A percentile compares a stretch with the other conserved stretches of the same genome.
phyloP scores from a whole-genome alignment of 2,329 filamentous ascomycete genomes.

The Fusarium drepaniforme region DNA sequence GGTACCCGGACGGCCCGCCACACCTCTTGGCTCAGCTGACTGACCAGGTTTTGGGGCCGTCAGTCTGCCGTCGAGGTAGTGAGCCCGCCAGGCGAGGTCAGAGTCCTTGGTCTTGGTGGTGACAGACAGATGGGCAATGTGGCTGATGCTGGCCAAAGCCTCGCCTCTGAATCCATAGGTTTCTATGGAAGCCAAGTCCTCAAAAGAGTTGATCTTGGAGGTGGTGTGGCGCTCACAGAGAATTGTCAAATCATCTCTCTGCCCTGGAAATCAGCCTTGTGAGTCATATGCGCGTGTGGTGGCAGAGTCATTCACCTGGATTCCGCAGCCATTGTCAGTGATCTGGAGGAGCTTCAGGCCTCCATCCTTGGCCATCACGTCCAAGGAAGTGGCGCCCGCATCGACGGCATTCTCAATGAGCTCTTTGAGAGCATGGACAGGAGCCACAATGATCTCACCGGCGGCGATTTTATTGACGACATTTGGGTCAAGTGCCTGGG shows the following conservation, averaged over 20 bases:
- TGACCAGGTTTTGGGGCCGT: constrained; percentile 89
- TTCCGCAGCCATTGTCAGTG: constrained; percentile 96
- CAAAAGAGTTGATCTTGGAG: constrained; percentile 93
- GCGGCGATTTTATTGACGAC: constrained; percentile 99
- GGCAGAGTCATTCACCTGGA: constrained; percentile 71
- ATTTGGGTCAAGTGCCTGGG: constrained; percentile 86
- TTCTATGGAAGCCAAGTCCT: constrained; percentile 88
- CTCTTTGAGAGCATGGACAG: constrained; percentile 95
- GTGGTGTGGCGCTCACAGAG: constrained; percentile 97
- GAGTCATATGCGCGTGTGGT: not conserved
- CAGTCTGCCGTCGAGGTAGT: constrained; percentile 87
- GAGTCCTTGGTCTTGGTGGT: constrained; percentile 94
- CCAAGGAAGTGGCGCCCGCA: constrained; percentile 91
- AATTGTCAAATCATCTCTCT: constrained; percentile 93
- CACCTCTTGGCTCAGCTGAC: constrained; percentile 85
- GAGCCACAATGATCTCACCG: constrained; percentile 97
- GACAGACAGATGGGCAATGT: constrained; percentile 95
- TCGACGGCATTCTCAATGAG: constrained; percentile 97
- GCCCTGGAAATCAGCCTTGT: constrained; percentile 24
- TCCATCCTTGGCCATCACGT: constrained; percentile 94
- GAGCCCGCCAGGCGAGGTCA: constrained; percentile 88
- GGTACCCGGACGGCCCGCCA: constrained; percentile 88
- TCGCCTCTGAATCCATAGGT: constrained; percentile 99
- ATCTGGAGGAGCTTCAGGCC: constrained; percentile 96
- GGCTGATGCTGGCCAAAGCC: constrained; percentile 96